Evolutionary conservation across 306 rosid genomes (phyloP).

Genomic region (Quercus berberidifolia): DNA sequence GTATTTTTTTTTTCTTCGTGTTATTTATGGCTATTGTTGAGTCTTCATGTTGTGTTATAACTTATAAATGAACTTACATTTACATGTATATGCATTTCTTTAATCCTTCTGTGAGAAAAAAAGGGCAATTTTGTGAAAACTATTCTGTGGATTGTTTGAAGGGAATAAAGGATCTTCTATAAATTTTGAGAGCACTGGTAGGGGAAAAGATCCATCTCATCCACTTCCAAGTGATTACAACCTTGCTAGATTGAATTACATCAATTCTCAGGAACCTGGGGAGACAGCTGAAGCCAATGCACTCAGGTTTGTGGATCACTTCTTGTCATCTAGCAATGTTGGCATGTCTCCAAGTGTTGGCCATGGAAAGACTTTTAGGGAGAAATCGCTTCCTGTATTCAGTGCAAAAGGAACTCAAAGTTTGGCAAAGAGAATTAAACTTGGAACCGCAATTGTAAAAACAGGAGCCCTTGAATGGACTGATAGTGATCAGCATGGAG

Average conservation of each 20-base stretch:
- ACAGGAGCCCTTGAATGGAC: conserved; percentile 41
- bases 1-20: not conserved
- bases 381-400: conserved; percentile 37
- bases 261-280: conserved; percentile 36
- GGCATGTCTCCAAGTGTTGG: conserved; percentile 30
- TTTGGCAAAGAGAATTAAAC: conserved; percentile 48
- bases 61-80: not conserved
- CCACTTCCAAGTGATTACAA: not conserved
- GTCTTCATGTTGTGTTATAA: not conserved
- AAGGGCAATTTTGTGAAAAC: not conserved
- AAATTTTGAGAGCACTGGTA: conserved; percentile 14
- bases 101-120: conserved; percentile 5
- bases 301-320: conserved; percentile 56
- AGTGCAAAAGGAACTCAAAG: conserved; percentile 40
- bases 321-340: conserved; percentile 35
- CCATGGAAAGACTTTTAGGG: conserved; percentile 25
- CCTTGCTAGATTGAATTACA: conserved; percentile 20
- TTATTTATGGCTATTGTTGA: too few relatives aligned
- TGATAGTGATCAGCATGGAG: conserved; percentile 28
- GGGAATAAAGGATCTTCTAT: conserved; percentile 30
- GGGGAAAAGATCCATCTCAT: conserved; percentile 15
- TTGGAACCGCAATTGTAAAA: conserved; percentile 25
- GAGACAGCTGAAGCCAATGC: conserved; percentile 52
- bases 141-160: conserved; percentile 28
- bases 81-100: not conserved